Conservation (phyloP, 169 alveolate genomes). For the Eimeria zaria region DNA sequence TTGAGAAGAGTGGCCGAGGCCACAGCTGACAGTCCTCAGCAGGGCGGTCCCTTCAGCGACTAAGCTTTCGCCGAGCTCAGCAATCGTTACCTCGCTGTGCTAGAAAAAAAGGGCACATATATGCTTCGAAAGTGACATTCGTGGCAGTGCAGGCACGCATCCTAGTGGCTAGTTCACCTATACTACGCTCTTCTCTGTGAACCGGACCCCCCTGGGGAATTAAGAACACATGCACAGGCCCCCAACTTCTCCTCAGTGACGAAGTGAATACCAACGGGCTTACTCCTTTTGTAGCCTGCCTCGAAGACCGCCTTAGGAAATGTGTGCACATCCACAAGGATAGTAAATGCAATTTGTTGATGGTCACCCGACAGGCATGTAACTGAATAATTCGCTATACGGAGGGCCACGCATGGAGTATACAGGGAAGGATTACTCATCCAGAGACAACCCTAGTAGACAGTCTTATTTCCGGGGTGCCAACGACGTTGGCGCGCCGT, state of each 20-base stretch:
- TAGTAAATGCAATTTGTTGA: not conserved
- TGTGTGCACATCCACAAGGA: not conserved
- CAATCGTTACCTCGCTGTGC: not conserved
- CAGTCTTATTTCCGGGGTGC: not conserved
- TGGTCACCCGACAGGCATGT: not conserved
- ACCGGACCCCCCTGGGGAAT: not conserved
- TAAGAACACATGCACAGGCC: not conserved
- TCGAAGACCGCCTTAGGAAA: not conserved
- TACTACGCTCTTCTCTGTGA: not conserved
- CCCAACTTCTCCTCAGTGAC: too few relatives aligned
- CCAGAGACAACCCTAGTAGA: too few relatives aligned
- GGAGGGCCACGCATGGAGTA: not conserved
- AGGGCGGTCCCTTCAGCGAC: not conserved
- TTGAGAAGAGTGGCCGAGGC: slow-evolving; percentile 77
- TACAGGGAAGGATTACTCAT: not conserved
- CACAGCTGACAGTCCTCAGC: slow-evolving; percentile 36
- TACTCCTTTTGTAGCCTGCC: not conserved
- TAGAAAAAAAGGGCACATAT: not conserved
- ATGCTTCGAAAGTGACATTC: not conserved
- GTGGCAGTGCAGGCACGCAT: not conserved
- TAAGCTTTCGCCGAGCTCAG: not conserved
- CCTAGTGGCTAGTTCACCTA: not conserved
- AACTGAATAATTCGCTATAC: not conserved
- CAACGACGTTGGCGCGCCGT: not conserved
- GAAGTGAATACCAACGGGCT: not conserved